Conservation (phyloP, 331 rosid genomes). For the Cydonia oblonga region DNA sequence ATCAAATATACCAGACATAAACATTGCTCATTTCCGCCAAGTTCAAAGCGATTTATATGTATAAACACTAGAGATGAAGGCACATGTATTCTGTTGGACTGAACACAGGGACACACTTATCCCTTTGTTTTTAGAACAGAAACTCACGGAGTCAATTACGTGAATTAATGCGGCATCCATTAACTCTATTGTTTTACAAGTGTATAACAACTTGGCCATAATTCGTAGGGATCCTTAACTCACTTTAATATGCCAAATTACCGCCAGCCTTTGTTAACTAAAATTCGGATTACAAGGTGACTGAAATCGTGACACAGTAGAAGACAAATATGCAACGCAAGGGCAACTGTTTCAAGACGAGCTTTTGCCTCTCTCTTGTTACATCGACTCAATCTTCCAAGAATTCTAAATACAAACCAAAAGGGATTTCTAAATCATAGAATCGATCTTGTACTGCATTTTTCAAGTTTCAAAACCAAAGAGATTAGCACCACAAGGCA, state of each 20-base stretch:
- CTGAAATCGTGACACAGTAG: background rate
- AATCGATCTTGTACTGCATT: too few relatives aligned
- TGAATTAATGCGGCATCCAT: background rate
- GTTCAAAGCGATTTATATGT: background rate
- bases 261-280: background rate
- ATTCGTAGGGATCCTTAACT: background rate
- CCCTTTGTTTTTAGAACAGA: background rate
- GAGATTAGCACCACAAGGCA: too few relatives aligned
- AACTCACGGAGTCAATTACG: background rate
- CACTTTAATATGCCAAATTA: background rate
- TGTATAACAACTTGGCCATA: background rate
- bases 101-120: background rate
- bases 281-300: conserved; percentile 11
- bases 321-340: too few relatives aligned
- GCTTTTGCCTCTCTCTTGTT: too few relatives aligned
- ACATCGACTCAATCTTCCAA: too few relatives aligned
- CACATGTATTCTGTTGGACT: background rate
- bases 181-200: background rate
- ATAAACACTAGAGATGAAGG: background rate
- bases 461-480: too few relatives aligned
- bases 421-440: too few relatives aligned
- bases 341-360: too few relatives aligned
- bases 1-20: background rate
- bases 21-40: background rate
- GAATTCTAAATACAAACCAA: too few relatives aligned